These are phyloP conservation scores for Metschnikowia similis DNA, from an alignment of 805 yeast species.

Conservation along the genomic window DNA sequence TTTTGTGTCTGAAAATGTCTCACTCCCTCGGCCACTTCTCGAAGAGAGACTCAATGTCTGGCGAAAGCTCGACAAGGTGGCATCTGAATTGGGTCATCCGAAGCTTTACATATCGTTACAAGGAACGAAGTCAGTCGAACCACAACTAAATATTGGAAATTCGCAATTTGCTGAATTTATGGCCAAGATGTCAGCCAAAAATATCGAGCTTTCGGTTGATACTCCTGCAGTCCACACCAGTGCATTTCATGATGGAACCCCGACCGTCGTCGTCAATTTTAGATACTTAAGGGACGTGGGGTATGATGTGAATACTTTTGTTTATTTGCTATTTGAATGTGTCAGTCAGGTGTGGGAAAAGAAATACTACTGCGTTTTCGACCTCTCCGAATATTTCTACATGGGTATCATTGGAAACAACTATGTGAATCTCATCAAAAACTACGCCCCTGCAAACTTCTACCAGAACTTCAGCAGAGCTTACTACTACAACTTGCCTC, in stretches of 20 bases:
- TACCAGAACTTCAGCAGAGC: conserved; percentile 49
- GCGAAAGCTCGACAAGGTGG: conserved; percentile 41
- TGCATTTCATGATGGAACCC: conserved; percentile 68
- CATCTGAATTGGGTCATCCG: conserved; percentile 57
- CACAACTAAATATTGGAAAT: conserved; percentile 44
- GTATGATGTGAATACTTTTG: conserved; percentile 44
- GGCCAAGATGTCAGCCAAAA: conserved; percentile 58
- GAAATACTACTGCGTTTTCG: conserved; percentile 58
- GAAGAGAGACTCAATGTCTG: conserved; percentile 25
- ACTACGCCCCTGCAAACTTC: conserved; percentile 50
- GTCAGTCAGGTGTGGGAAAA: conserved; percentile 70
- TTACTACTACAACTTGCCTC: conserved; percentile 50
- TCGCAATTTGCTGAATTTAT: conserved; percentile 65
- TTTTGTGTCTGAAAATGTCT: conserved; percentile 24
- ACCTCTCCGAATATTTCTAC: conserved; percentile 59
- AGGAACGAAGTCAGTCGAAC: conserved; percentile 44
- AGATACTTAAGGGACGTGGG: conserved; percentile 31
- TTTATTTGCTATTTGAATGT: conserved; percentile 59
- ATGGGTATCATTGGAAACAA: conserved; percentile 20
- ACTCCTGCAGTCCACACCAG: conserved; percentile 55
- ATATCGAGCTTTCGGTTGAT: conserved; percentile 43
- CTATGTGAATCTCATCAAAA: conserved; percentile 34
- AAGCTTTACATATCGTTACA: conserved; percentile 51
- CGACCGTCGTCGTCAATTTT: conserved; percentile 55
- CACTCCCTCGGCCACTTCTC: conserved; percentile 14